Evolutionary conservation across 352 stramenopile species (phyloP), one percentile per base, ranked within the genome.

Genomic region (Elongisporangium undulatum): DNA sequence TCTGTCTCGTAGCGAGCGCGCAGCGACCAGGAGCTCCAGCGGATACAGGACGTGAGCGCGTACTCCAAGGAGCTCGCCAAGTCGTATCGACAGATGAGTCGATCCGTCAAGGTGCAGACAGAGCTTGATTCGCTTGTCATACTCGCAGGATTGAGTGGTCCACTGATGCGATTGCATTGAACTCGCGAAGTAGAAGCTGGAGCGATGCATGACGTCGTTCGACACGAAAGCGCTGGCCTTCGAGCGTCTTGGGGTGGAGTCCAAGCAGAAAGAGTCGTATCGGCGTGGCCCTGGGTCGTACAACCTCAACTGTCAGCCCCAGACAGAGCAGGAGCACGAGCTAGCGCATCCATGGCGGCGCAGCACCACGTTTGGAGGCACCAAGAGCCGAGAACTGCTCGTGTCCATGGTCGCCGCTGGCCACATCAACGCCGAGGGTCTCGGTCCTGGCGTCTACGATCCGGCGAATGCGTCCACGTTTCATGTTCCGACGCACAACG

Each of bases 21-120:
- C 5, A 82, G 73, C 38, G 70, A 79, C 23, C 74, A 66, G 57
- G 65, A 68, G 51, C 23, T 82, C 21, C 62, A 75, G 26, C 59
- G 63, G 13, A 58, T 62, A 15, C 71, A 69, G 41, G 58, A 75
- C 38, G 53, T 58, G 29, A 63, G 60, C 7, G 19, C 59, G 20
- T 67, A 82, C 23, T 87, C 79, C 0, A 84, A 81, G 26, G 77
- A 87, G 41, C 64, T 87, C 26, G 75, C 65, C 21, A 82, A 74
- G 53, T 87, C 76, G 10, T 87, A 87, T 52, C 57, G 67, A 8
- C 48, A 87, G 49, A 56, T 87, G 4, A 60, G 70, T 49, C 62
- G 49, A 2, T 77, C 65, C 16, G 61, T 77, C 19, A 63, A 79
- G 68, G 74, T 82, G n/a, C n/a, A n/a, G n/a, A 51, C 0, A 55